These are phyloP conservation scores for Raffaelea deltoideospora DNA, from an alignment of 2,329 filamentous ascomycete genomes.

Conservation along the genomic window DNA sequence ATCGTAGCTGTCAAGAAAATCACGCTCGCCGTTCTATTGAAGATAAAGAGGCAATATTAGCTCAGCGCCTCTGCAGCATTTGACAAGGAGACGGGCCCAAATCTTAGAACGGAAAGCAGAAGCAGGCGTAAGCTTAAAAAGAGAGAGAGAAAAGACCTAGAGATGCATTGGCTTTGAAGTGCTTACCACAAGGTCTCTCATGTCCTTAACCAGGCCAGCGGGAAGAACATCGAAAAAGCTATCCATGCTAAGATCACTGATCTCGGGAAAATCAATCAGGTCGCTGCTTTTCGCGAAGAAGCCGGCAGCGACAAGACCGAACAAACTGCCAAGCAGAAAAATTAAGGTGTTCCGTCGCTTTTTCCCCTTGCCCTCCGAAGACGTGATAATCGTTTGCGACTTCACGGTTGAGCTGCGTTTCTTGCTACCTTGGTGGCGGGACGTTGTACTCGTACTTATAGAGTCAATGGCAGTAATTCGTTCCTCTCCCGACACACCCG, in stretches of 20 bases:
- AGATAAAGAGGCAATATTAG: no score
- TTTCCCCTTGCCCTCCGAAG: conserved; percentile 17
- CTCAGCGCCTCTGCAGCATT: conserved; percentile 3
- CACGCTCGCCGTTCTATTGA: conserved; percentile 63
- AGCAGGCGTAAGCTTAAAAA: no score
- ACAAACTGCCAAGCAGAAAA: conserved; percentile 77
- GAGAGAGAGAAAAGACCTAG: background rate
- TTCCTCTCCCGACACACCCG: no score
- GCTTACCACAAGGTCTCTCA: conserved; percentile 67
- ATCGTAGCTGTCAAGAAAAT: conserved; percentile 73
- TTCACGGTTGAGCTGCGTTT: no score
- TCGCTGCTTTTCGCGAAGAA: conserved; percentile 86
- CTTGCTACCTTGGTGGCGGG: no score
- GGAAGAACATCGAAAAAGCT: conserved; percentile 77
- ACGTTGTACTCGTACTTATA: no score
- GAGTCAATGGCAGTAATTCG: no score
- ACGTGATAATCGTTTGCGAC: no score
- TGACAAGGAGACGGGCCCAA: no score
- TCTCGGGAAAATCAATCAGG: conserved; percentile 63
- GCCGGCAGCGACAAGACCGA: conserved; percentile 73
- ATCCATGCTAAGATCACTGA: conserved; percentile 66
- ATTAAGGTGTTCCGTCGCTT: conserved; percentile 71
- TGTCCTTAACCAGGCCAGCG: conserved; percentile 70
- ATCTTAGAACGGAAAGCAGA: no score
- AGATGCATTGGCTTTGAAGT: no score